Evolutionary conservation across 2,329 filamentous ascomycete genomes (phyloP), one percentile per base, ranked within the genome.

Genomic region (Phaeosphaeriaceae sp.): DNA sequence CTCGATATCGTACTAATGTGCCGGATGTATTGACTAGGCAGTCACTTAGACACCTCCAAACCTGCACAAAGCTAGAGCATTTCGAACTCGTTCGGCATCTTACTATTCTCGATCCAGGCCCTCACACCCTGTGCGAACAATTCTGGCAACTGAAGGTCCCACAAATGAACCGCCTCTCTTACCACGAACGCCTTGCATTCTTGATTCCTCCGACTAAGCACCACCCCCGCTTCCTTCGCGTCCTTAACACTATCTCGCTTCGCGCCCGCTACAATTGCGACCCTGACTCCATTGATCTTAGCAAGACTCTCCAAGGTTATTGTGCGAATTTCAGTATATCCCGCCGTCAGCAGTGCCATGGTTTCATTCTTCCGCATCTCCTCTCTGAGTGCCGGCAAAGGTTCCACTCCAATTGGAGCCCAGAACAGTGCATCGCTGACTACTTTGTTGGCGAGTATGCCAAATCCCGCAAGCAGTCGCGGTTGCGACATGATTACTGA

Each of bases 111-210:
- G 22, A 63, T 47, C 60, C 60, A 63, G 19, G 57, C 48, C 22
- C 20, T 48, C 17, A 63, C 51, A 10, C 54, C 57, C 36, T 54
- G 48, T 21, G 60, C 60, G 33, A 63, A 63, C 33, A 63, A 36
- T 24, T 63, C 57, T 31, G 60, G 60, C 19, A 58, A 24, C 44
- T 63, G 60, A 44, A 58, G 24, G 33, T 61, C 57, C 60, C 60
- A 63, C 10, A 11, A 9, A 46, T 63, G 60, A 15, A 52, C 27
- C 24, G 57, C 60, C 6, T 60, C 49, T 42, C 49, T 52, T n/a
- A 63, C 40, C 41, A 63, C 60, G 17, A 55, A 36, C 20, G 58
- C 57, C 21, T 42, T 49, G 7, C 44, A 52, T 19, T 36, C 53
- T 36, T 17, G 15, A n/a, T 47, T 47, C 21, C 54, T 51, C 24